Conservation (phyloP, 345 rosid species). For the Microthlaspi erraticum region DNA sequence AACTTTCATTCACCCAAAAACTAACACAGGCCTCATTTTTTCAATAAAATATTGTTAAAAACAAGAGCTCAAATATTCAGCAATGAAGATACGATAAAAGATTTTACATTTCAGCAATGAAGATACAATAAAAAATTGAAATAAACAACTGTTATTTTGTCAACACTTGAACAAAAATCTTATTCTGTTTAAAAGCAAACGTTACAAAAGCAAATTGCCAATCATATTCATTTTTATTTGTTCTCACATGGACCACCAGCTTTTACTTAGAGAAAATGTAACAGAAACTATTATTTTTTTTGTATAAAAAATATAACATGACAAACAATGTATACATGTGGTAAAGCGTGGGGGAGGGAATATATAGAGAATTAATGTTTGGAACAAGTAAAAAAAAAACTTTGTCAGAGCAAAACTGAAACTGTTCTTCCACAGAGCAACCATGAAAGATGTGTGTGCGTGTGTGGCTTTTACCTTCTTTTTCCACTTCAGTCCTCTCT, state of each 20-base stretch:
- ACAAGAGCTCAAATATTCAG: no score
- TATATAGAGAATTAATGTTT: slow-evolving; percentile 23
- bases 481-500: background rate
- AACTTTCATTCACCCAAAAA: no score
- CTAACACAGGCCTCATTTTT: no score
- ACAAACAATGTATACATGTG: slow-evolving; percentile 22
- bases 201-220: no score
- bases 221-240: no score
- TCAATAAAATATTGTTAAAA: no score
- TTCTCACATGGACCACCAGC: background rate
- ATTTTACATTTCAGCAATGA: no score
- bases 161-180: no score
- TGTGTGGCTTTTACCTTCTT: slow-evolving; percentile 23
- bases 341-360: slow-evolving; percentile 37
- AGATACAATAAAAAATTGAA: no score
- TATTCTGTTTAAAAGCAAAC: no score
- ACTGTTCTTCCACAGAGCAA: slow-evolving; percentile 35
- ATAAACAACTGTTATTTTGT: no score
- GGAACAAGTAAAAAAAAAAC: slow-evolving; percentile 38
- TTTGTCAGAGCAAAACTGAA: slow-evolving; percentile 41
- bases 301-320: background rate
- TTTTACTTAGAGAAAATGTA: slow-evolving; percentile 5
- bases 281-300: background rate
- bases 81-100: no score
- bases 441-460: slow-evolving; percentile 43